A percentile compares a stretch with the other conserved stretches of the same genome.
Evolutionary conservation across 768 basidiomycete genomes (phyloP).

Genomic region (Suillus brevipes): DNA sequence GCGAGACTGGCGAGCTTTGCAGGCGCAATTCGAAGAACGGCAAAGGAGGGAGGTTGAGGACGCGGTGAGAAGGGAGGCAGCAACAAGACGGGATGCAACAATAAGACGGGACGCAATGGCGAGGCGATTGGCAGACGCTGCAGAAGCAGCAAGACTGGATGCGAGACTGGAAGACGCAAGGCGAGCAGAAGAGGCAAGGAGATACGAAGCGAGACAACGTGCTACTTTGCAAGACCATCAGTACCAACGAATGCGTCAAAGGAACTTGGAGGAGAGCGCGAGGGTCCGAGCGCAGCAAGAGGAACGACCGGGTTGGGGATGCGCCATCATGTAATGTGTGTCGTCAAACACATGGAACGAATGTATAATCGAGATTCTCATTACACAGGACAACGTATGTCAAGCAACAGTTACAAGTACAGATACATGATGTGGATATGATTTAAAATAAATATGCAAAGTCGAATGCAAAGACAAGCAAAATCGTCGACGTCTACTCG

Average conservation of each 20-base stretch:
- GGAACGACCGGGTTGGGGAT: constrained; percentile 20
- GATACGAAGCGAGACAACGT: neutral
- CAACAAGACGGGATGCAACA: neutral
- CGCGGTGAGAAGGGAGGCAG: neutral
- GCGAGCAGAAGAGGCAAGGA: neutral
- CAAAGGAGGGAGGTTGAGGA: constrained; percentile 4
- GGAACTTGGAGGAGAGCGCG: neutral
- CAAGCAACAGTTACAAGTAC: constrained; percentile 9
- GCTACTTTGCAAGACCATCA: neutral
- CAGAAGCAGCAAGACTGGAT: neutral
- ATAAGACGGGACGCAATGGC: neutral
- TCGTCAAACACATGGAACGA: neutral
- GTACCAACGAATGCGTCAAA: neutral
- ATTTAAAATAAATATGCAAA: constrained; percentile 12
- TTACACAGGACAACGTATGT: constrained; percentile 1
- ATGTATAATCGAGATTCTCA: constrained; percentile 3
- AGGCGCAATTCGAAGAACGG: constrained; percentile 1
- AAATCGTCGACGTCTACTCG: constrained; percentile 6
- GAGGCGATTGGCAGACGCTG: no score
- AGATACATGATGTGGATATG: constrained; percentile 14
- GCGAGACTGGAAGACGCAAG: neutral
- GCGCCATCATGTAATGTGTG: constrained; percentile 24
- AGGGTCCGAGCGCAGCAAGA: constrained; percentile 11
- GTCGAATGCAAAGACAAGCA: neutral
- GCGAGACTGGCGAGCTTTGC: neutral